Conservation (phyloP, 768 basidiomycete species). For the Paxillus rubicundulus region DNA sequence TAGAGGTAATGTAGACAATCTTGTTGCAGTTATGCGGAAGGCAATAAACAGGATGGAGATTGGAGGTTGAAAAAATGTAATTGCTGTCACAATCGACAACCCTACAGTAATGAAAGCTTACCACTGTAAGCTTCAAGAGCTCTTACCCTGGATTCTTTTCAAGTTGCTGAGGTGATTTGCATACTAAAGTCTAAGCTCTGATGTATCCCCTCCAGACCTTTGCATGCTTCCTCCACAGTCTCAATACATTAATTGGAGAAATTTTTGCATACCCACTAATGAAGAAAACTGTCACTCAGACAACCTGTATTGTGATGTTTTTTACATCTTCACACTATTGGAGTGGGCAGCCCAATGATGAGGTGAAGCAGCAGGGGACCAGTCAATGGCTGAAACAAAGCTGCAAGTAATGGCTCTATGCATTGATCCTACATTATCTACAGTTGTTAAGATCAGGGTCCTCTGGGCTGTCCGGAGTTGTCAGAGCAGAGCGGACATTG, state of each 20-base stretch:
- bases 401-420: conserved; percentile 24
- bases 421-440: conserved; percentile 19
- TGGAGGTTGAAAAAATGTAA: conserved; percentile 15
- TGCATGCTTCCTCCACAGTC: too few relatives aligned
- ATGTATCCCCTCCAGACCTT: too few relatives aligned
- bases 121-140: conserved; percentile 7
- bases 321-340: conserved; percentile 31
- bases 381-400: conserved; percentile 19
- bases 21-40: conserved; percentile 15
- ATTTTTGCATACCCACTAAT: conserved; percentile 11
- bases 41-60: conserved; percentile 20
- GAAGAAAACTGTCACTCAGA: conserved; percentile 16
- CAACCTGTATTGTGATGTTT: conserved; percentile 21
- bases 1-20: conserved; percentile 7
- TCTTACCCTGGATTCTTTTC: not conserved
- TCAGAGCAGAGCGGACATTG: too few relatives aligned
- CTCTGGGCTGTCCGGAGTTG: too few relatives aligned
- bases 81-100: conserved; percentile 32
- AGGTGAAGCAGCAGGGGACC: conserved; percentile 11
- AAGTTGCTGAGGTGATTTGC: too few relatives aligned
- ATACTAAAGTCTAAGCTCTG: too few relatives aligned
- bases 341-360: conserved; percentile 26
- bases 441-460: too few relatives aligned
- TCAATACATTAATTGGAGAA: not conserved
- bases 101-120: conserved; percentile 30